phyloP scores from a whole-genome alignment of 2,329 filamentous ascomycete genomes.

The Simplicillium sp. region DNA sequence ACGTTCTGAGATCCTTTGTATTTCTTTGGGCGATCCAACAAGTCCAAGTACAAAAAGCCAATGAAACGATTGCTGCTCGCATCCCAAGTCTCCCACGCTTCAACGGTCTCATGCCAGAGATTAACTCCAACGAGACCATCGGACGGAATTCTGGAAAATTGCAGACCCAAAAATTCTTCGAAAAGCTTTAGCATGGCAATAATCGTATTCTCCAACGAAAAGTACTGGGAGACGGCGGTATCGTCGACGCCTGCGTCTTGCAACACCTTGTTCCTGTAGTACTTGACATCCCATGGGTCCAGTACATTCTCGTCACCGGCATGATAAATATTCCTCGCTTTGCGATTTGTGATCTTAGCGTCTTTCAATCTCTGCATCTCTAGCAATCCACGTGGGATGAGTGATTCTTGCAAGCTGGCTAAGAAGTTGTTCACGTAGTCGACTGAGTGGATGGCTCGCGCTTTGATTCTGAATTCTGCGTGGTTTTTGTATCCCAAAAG shows the following conservation, averaged over 20 bases:
- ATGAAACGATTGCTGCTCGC: constrained; percentile 41
- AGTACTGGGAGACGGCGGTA: constrained; percentile 44
- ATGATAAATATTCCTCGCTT: not conserved
- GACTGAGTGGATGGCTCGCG: constrained; percentile 46
- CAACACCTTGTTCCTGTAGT: constrained; percentile 45
- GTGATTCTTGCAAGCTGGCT: constrained; percentile 31
- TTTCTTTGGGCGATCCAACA: constrained; percentile 44
- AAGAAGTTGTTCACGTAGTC: constrained; percentile 44
- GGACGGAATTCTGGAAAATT: constrained; percentile 38
- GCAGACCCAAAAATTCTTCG: constrained; percentile 43
- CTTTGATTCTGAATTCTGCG: constrained; percentile 42
- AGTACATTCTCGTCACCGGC: not conserved
- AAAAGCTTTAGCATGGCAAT: constrained; percentile 47
- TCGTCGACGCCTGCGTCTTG: constrained; percentile 43
- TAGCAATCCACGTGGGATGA: constrained; percentile 37
- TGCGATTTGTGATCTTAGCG: constrained; percentile 9
- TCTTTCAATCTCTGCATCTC: constrained; percentile 39
- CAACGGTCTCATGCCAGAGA: constrained; percentile 45
- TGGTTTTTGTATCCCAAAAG: constrained; percentile 46
- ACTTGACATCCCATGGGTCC: constrained; percentile 15
- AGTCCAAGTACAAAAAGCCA: constrained; percentile 46
- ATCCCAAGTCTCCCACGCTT: constrained; percentile 47
- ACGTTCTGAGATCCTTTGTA: constrained; percentile 49
- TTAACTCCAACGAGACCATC: constrained; percentile 36
- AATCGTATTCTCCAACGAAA: constrained; percentile 41